phyloP scores from a whole-genome alignment of 2,329 filamentous ascomycete species.

The Mycosphaerella arachidis region DNA sequence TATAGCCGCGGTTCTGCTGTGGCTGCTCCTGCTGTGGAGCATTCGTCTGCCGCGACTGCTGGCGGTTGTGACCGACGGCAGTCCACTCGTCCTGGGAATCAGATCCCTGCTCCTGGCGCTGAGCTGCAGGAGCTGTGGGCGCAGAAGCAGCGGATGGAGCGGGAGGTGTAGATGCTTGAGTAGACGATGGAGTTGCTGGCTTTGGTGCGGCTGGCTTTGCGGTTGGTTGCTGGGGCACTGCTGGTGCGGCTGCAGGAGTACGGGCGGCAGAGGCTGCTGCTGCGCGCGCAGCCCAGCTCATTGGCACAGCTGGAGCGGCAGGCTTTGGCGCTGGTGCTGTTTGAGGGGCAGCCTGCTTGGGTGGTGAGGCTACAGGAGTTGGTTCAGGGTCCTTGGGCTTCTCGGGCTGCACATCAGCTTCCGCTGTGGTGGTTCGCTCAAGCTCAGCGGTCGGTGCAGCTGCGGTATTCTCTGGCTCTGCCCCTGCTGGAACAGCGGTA shows the following conservation, averaged over 20 bases:
- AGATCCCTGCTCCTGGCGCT: constrained; percentile 38
- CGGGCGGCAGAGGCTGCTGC: constrained; percentile 43
- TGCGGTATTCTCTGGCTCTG: constrained; percentile 1
- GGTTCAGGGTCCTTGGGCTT: constrained; percentile 59
- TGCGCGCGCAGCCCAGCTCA: constrained; percentile 69
- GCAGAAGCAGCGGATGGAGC: constrained; percentile 28
- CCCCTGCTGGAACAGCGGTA: constrained; percentile 27
- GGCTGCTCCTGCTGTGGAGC: constrained; percentile 63
- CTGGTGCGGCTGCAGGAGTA: constrained; percentile 32
- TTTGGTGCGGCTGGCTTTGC: constrained; percentile 28
- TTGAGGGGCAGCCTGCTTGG: constrained; percentile 43
- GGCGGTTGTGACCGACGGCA: constrained; percentile 80
- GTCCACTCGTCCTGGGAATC: constrained; percentile 75
- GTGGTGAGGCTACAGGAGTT: constrained; percentile 46
- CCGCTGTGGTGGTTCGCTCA: constrained; percentile 29
- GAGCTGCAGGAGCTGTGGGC: constrained; percentile 21
- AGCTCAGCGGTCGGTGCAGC: constrained; percentile 37
- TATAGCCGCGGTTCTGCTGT: constrained; percentile 72
- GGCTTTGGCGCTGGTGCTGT: constrained; percentile 52
- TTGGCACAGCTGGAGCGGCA: constrained; percentile 49
- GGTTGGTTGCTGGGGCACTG: constrained; percentile 22
- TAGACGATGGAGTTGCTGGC: constrained; percentile 24
- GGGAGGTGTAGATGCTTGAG: constrained; percentile 14
- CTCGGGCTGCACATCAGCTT: constrained; percentile 44
- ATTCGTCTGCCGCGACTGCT: constrained; percentile 64